Evolutionary conservation across 768 basidiomycete genomes (phyloP).

Genomic region (Mycena rosella): DNA sequence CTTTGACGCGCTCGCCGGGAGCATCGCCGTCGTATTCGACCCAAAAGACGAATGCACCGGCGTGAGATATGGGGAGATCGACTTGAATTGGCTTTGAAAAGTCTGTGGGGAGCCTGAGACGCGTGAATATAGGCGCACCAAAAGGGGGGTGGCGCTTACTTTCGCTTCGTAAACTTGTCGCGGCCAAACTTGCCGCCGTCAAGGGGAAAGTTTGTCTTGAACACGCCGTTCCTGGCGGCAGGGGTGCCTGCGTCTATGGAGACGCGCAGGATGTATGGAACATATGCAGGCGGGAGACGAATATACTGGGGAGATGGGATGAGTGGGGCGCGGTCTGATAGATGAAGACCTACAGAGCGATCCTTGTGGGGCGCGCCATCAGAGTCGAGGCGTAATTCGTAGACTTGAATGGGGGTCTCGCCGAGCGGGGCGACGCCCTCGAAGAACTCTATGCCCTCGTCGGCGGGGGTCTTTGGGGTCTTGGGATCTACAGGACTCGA

Average conservation of each 20-base stretch:
- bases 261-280: conserved; percentile 92
- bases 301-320: conserved; percentile 75
- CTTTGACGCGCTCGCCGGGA: conserved; percentile 74
- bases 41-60: conserved; percentile 96
- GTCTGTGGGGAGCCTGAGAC: conserved; percentile 80
- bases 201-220: conserved; percentile 97
- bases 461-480: conserved; percentile 91
- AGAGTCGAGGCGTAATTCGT: conserved; percentile 86
- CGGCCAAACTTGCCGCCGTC: conserved; percentile 91
- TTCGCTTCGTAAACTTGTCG: conserved; percentile 78
- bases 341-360: conserved; percentile 72
- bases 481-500: conserved; percentile 49
- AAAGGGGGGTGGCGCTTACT: conserved; percentile 61
- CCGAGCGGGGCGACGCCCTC: conserved; percentile 63
- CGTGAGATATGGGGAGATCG: conserved; percentile 95
- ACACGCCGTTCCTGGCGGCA: conserved; percentile 89
- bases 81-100: conserved; percentile 93
- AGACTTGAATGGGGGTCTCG: conserved; percentile 82
- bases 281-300: conserved; percentile 91
- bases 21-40: conserved; percentile 85
- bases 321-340: conserved; percentile 17
- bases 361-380: conserved; percentile 93
- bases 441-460: conserved; percentile 93
- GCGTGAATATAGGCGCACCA: conserved; percentile 35
- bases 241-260: conserved; percentile 94